These are phyloP conservation scores for Tetracladium setigerum DNA, from an alignment of 495 filamentous ascomycete species.

Conservation along the genomic window DNA sequence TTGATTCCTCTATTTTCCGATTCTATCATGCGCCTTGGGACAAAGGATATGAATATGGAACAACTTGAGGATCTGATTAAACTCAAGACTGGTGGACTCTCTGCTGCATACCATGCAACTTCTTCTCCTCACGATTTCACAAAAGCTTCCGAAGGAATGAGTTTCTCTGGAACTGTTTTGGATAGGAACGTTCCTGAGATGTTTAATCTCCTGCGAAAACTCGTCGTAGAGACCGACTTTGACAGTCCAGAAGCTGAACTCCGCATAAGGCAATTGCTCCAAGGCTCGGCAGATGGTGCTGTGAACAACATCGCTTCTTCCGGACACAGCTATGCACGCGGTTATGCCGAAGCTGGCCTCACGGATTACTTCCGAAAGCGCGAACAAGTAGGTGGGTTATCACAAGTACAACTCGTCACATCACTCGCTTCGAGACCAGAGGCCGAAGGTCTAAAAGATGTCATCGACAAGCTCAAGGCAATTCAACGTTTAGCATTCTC, in stretches of 20 bases:
- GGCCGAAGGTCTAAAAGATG: conserved; percentile 57
- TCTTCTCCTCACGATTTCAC: conserved; percentile 65
- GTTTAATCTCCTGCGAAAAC: conserved; percentile 74
- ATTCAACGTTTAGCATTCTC: conserved; percentile 71
- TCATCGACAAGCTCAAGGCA: conserved; percentile 79
- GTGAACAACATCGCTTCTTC: conserved; percentile 81
- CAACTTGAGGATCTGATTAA: conserved; percentile 93
- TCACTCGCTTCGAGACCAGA: conserved; percentile 43
- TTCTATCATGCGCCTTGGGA: conserved; percentile 86
- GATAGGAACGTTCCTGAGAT: conserved; percentile 85
- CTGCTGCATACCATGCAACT: conserved; percentile 67
- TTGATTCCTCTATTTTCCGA: conserved; percentile 89
- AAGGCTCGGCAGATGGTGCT: conserved; percentile 80
- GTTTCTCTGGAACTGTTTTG: conserved; percentile 75
- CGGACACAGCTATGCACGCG: conserved; percentile 77
- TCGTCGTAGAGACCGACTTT: conserved; percentile 85
- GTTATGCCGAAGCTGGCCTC: conserved; percentile 72
- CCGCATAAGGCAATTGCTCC: conserved; percentile 78
- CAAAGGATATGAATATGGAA: conserved; percentile 81
- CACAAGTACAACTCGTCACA: conserved; percentile 82
- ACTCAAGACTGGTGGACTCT: conserved; percentile 89
- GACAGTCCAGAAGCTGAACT: conserved; percentile 69
- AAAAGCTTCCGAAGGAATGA: conserved; percentile 68
- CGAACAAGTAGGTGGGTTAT: conserved; percentile 79
- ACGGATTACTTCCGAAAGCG: conserved; percentile 58